Evolutionary conservation across 2,329 filamentous ascomycete genomes (phyloP).

Genomic region (Xylariales sp.): DNA sequence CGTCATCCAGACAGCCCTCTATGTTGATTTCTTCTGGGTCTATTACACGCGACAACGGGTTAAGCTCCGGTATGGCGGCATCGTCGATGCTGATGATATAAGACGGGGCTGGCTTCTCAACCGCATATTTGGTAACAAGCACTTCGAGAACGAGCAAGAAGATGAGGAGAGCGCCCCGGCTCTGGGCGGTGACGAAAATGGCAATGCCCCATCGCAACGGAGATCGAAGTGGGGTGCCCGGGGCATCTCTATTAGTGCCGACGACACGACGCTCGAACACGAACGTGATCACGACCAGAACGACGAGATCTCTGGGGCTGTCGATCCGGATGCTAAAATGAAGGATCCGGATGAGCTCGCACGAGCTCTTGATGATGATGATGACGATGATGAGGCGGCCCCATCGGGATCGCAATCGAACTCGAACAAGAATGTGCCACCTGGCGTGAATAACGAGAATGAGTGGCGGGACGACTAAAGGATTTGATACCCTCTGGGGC

Average conservation of each 20-base stretch:
- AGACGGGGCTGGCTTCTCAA: conserved; percentile 85
- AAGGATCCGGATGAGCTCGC: conserved; percentile 74
- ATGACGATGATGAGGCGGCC: conserved; percentile 58
- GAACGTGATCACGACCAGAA: conserved; percentile 55
- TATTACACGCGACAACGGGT: conserved; percentile 94
- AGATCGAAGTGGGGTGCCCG: conserved; percentile 71
- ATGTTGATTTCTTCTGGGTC: conserved; percentile 95
- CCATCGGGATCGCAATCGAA: conserved; percentile 39
- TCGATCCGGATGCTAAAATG: conserved; percentile 74
- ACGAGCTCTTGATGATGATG: conserved; percentile 64
- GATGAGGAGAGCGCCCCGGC: conserved; percentile 70
- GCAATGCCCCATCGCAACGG: conserved; percentile 47
- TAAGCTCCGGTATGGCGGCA: conserved; percentile 87
- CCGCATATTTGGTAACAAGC: conserved; percentile 75
- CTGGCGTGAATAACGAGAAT: conserved; percentile 46
- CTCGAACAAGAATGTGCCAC: conserved; percentile 34
- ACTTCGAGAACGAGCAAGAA: conserved; percentile 62
- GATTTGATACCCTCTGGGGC: background rate
- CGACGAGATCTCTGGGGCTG: conserved; percentile 56
- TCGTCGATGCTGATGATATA: conserved; percentile 91
- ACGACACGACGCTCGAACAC: conserved; percentile 67
- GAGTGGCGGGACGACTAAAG: conserved; percentile 47
- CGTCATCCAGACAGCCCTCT: conserved; percentile 87
- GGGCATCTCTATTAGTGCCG: conserved; percentile 74
- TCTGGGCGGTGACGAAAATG: conserved; percentile 52